Conservation (phyloP, 1,284 basidiomycete genomes). For the Sanghuangporus baumii region DNA sequence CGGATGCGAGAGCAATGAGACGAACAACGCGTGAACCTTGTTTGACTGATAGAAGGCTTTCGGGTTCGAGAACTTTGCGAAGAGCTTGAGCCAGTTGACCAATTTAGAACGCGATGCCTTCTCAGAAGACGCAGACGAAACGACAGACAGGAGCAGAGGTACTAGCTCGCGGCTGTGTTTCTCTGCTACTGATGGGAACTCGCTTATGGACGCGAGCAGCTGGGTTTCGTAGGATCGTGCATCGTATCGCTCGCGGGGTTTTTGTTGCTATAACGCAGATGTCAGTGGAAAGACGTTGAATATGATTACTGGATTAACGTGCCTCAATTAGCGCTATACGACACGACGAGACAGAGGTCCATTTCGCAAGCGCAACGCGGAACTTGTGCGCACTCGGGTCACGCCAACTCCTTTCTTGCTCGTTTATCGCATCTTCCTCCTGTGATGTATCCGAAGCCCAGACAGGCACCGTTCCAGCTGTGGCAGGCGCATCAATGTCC, state of each 20-base stretch:
- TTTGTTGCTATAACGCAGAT: constrained; percentile 43
- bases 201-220: constrained; percentile 63
- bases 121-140: constrained; percentile 31
- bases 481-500: constrained; percentile 23
- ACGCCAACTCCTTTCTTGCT: constrained; percentile 69
- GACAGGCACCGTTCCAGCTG: constrained; percentile 18
- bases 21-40: constrained; percentile 65
- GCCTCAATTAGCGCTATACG: constrained; percentile 32
- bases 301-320: constrained; percentile 27
- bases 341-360: constrained; percentile 31
- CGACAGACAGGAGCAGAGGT: constrained; percentile 68
- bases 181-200: constrained; percentile 68
- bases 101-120: constrained; percentile 55
- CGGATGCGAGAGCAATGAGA: constrained; percentile 78
- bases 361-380: constrained; percentile 38
- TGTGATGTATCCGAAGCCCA: constrained; percentile 23
- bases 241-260: constrained; percentile 66
- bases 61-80: constrained; percentile 88
- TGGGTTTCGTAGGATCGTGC: constrained; percentile 73
- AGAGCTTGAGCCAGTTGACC: constrained; percentile 75
- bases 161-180: constrained; percentile 81
- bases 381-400: constrained; percentile 66
- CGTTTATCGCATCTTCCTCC: constrained; percentile 41
- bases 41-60: constrained; percentile 77
- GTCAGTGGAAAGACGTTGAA: constrained; percentile 19